These are phyloP conservation scores for Elsinoe perseae DNA, from an alignment of 2,329 filamentous ascomycete species.

Conservation along the genomic window DNA sequence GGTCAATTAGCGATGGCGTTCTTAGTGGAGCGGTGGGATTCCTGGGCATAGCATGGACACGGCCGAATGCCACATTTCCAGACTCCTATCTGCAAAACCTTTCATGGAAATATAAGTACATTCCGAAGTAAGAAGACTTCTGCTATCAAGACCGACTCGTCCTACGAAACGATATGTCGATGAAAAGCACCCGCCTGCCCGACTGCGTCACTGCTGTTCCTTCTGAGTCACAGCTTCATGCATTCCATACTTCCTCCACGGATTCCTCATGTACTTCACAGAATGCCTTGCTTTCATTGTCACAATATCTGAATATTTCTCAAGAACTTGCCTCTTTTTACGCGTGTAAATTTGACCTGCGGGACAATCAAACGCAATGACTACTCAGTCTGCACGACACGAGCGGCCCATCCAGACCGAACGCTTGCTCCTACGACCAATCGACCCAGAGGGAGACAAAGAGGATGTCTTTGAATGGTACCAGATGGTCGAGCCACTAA, in stretches of 20 bases:
- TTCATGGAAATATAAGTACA: too few relatives aligned
- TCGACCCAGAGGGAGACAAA: constrained; percentile 4
- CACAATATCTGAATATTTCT: too few relatives aligned
- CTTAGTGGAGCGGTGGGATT: neutral
- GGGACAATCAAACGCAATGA: neutral
- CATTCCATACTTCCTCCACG: neutral
- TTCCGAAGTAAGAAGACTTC: too few relatives aligned
- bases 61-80: neutral
- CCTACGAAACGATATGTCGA: too few relatives aligned
- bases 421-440: constrained; percentile 4
- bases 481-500: neutral
- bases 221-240: neutral
- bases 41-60: neutral
- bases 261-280: too few relatives aligned
- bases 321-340: too few relatives aligned
- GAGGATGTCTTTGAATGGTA: constrained; percentile 14
- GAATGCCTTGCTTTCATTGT: neutral
- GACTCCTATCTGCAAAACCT: neutral
- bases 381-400: neutral
- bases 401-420: neutral
- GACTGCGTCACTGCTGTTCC: neutral
- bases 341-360: too few relatives aligned
- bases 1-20: constrained; percentile 2
- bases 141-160: too few relatives aligned
- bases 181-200: neutral